Conservation (phyloP, 192 early-diverging fungal species). For the Podila minutissima region DNA sequence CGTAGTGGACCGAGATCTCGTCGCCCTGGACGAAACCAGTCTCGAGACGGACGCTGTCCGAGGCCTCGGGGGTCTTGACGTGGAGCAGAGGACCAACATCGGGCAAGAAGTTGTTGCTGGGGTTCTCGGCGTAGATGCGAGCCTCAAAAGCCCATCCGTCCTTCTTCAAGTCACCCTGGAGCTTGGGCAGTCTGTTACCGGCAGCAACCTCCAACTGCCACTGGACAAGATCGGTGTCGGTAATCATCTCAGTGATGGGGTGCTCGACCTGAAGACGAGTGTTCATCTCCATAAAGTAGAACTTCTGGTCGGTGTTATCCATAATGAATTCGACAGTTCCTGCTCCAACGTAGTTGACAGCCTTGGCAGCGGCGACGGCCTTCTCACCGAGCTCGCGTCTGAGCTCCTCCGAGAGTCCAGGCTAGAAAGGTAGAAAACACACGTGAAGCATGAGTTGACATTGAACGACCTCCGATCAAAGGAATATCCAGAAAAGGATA, state of each 20-base stretch:
- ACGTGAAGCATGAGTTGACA: background rate
- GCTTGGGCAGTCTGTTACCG: constrained; percentile 83
- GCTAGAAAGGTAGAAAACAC: constrained; percentile 28
- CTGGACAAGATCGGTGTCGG: constrained; percentile 90
- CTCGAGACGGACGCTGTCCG: constrained; percentile 82
- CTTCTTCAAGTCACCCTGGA: constrained; percentile 75
- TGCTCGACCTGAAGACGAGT: constrained; percentile 96
- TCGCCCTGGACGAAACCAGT: constrained; percentile 94
- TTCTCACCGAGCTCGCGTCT: constrained; percentile 80
- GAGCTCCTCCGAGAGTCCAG: constrained; percentile 78
- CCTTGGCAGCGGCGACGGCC: constrained; percentile 92
- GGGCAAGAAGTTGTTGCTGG: constrained; percentile 86
- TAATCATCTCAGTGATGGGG: constrained; percentile 97
- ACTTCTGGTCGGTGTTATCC: constrained; percentile 86
- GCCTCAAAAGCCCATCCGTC: constrained; percentile 97
- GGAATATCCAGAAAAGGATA: background rate
- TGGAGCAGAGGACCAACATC: constrained; percentile 91
- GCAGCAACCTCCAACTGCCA: constrained; percentile 96
- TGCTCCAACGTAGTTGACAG: constrained; percentile 94
- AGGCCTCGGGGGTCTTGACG: constrained; percentile 73
- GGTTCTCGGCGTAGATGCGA: constrained; percentile 97
- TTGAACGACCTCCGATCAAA: too few relatives aligned
- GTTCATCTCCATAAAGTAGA: constrained; percentile 99
- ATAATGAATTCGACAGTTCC: constrained; percentile 99
- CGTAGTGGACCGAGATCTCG: constrained; percentile 92